A percentile compares a stretch with the other conserved stretches of the same genome.
These are phyloP conservation scores for Cladobotryum mycophilum DNA, from an alignment of 2,329 filamentous ascomycete genomes.

Conservation along the genomic window DNA sequence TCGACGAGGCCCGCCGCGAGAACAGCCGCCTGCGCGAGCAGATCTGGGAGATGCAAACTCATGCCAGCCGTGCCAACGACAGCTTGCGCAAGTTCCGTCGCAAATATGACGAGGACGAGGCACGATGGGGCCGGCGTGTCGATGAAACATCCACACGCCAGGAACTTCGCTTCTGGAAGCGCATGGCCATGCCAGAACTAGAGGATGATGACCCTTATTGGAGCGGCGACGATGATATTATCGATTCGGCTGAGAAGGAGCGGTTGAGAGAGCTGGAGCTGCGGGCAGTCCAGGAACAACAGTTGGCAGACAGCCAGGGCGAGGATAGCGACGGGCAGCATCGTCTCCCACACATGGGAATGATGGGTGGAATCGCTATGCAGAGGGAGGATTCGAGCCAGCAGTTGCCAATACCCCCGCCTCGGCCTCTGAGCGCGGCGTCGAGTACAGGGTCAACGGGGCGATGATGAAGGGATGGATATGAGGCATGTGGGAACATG, in stretches of 20 bases:
- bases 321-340: constrained; percentile 29
- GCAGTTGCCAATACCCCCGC: constrained; percentile 24
- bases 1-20: constrained; percentile 59
- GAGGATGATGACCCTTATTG: constrained; percentile 55
- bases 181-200: constrained; percentile 57
- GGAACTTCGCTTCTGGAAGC: constrained; percentile 60
- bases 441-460: constrained; percentile 40
- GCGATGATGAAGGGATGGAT: constrained; percentile 18
- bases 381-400: constrained; percentile 30
- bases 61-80: constrained; percentile 53
- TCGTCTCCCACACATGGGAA: constrained; percentile 15
- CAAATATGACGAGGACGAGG: constrained; percentile 50
- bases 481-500: constrained; percentile 2
- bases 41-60: constrained; percentile 60
- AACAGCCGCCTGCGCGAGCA: constrained; percentile 57
- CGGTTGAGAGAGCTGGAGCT: constrained; percentile 45
- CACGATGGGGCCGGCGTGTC: constrained; percentile 47
- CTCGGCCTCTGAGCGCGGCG: constrained; percentile 32
- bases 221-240: constrained; percentile 59
- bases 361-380: constrained; percentile 35
- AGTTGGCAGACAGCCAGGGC: constrained; percentile 24
- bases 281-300: constrained; percentile 36
- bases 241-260: constrained; percentile 55
- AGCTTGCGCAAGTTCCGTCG: constrained; percentile 51
- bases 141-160: constrained; percentile 48